These are phyloP conservation scores for Trichosporon inkin DNA, from an alignment of 1,284 basidiomycete genomes.

Conservation along the genomic window DNA sequence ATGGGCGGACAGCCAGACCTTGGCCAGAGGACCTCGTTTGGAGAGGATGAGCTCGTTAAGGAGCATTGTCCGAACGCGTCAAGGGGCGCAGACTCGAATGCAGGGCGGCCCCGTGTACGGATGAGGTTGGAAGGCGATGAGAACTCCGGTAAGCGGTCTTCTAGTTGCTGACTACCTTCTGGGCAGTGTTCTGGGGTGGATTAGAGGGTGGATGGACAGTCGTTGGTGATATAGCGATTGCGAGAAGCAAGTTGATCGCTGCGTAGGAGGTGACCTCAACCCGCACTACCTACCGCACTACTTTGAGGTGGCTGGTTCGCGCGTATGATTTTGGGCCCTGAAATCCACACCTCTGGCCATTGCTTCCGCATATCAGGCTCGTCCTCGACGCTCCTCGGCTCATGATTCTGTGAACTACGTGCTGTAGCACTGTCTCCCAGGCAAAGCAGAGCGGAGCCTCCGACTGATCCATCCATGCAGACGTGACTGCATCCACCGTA, in stretches of 20 bases:
- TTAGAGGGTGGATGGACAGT: neutral
- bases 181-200: constrained; percentile 4
- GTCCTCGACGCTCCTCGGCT: neutral
- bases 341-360: neutral
- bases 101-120: neutral
- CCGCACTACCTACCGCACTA: no score
- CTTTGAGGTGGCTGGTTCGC: neutral
- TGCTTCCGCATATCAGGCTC: neutral
- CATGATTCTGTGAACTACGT: no score
- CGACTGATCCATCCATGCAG: no score
- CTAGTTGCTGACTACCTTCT: neutral
- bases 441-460: no score
- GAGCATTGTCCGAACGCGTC: constrained; percentile 56
- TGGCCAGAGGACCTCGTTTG: constrained; percentile 86
- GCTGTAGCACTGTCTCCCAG: no score
- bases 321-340: constrained; percentile 4
- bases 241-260: neutral
- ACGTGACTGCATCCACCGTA: no score
- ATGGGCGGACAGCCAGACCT: constrained; percentile 98
- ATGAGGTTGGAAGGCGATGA: neutral
- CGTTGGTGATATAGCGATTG: neutral
- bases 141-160: neutral
- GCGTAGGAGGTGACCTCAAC: neutral
- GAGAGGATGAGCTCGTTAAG: constrained; percentile 90
- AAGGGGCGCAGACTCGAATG: neutral